A percentile compares a stretch with the other conserved stretches of the same genome.
phyloP scores from a whole-genome alignment of 768 basidiomycete species.

The Auricularia sp. region DNA sequence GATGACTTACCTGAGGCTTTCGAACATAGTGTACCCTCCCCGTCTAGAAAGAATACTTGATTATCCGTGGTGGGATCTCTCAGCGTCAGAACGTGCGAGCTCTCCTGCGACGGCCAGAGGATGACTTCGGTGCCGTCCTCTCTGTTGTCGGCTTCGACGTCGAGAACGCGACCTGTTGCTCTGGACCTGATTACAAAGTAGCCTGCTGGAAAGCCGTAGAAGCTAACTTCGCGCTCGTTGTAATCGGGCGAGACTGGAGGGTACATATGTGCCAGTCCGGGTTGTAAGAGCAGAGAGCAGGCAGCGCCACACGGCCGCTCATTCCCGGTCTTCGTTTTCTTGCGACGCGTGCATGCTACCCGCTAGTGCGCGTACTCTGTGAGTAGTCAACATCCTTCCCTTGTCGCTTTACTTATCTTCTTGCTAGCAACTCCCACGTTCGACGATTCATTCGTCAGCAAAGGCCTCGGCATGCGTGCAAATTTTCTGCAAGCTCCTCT shows the following conservation, averaged over 20 bases:
- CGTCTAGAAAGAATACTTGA: constrained; percentile 79
- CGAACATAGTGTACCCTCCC: constrained; percentile 65
- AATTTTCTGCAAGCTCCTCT: background rate
- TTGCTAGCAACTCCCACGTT: background rate
- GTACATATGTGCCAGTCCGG: background rate
- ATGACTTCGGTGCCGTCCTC: constrained; percentile 55
- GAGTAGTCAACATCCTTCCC: background rate
- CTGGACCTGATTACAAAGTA: constrained; percentile 55
- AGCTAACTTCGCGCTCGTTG: background rate
- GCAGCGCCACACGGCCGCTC: background rate
- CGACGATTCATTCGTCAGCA: background rate
- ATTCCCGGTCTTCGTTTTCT: background rate
- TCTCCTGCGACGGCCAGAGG: constrained; percentile 66
- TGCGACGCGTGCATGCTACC: background rate
- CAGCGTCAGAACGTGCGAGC: constrained; percentile 41
- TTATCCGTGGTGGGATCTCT: constrained; percentile 60
- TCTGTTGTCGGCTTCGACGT: constrained; percentile 40
- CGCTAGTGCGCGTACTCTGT: background rate
- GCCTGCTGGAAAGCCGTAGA: constrained; percentile 29
- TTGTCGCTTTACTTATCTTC: background rate
- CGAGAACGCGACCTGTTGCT: constrained; percentile 43
- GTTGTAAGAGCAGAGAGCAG: background rate
- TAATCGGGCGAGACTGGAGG: background rate
- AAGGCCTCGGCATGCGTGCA: background rate
- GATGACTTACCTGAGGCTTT: constrained; percentile 34